These are phyloP conservation scores for Zymoseptoria pseudotritici DNA, from an alignment of 2,329 filamentous ascomycete species.

Conservation along the genomic window DNA sequence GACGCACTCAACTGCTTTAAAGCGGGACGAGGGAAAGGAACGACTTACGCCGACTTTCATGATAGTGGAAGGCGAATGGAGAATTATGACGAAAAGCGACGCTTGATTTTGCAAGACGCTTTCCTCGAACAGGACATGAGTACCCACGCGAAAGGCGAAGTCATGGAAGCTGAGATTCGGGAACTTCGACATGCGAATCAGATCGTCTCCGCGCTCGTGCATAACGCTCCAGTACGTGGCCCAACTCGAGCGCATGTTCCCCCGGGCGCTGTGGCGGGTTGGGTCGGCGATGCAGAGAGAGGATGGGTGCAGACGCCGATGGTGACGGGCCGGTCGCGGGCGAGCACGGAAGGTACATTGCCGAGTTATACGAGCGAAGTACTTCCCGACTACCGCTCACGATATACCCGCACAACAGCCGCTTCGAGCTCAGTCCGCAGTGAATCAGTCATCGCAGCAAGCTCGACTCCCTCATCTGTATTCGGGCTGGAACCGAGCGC, in stretches of 20 bases:
- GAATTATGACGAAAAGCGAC: conserved; percentile 48
- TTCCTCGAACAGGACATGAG: conserved; percentile 35
- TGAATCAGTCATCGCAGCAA: conserved; percentile 7
- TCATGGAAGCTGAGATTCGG: conserved; percentile 44
- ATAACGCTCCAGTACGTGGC: neutral
- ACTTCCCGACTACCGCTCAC: conserved; percentile 41
- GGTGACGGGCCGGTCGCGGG: conserved; percentile 25
- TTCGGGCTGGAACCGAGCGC: conserved; percentile 4
- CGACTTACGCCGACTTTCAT: neutral
- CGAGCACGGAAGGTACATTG: conserved; percentile 24
- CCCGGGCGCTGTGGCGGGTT: neutral
- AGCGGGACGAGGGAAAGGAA: conserved; percentile 28
- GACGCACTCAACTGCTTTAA: conserved; percentile 24
- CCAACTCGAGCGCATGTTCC: neutral
- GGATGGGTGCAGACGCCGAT: neutral
- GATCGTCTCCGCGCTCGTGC: conserved; percentile 37
- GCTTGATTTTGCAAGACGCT: conserved; percentile 37
- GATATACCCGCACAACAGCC: conserved; percentile 22
- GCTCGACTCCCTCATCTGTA: conserved; percentile 1
- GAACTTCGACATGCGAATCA: conserved; percentile 46
- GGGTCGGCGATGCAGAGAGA: neutral
- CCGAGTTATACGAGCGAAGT: conserved; percentile 32
- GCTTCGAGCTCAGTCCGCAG: conserved; percentile 22
- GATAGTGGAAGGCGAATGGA: conserved; percentile 12
- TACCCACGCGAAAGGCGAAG: conserved; percentile 35